phyloP scores from a whole-genome alignment of 257 asterid species.

The Mitragyna speciosa region DNA sequence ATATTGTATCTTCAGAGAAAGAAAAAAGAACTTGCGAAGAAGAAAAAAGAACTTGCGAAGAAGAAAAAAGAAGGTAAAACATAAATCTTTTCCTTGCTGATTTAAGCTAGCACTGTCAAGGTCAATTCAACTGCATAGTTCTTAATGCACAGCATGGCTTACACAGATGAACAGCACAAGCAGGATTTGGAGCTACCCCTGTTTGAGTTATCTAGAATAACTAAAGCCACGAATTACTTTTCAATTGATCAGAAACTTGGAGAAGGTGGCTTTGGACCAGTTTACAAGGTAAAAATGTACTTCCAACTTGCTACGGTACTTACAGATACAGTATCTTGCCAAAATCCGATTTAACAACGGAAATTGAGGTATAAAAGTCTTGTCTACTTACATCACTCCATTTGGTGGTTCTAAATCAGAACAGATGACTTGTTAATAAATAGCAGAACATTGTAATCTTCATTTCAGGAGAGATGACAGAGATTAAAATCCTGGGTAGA shows the following conservation, averaged over 20 bases:
- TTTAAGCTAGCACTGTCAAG: neutral
- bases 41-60: neutral
- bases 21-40: slow-evolving; percentile 5
- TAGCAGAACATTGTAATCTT: too few species aligned
- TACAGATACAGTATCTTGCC: too few species aligned
- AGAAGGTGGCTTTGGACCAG: slow-evolving; percentile 46
- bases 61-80: slow-evolving; percentile 11
- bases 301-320: neutral
- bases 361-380: too few species aligned
- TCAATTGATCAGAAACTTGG: slow-evolving; percentile 33
- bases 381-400: too few species aligned
- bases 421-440: too few species aligned
- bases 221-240: slow-evolving; percentile 34
- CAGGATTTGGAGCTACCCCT: slow-evolving; percentile 27
- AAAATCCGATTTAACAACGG: too few species aligned
- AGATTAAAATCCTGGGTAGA: neutral
- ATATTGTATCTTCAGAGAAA: neutral
- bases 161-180: slow-evolving; percentile 1
- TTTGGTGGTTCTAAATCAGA: too few species aligned
- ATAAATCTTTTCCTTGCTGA: neutral
- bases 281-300: slow-evolving; percentile 31
- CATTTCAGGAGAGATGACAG: neutral
- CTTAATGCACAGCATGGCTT: neutral
- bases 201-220: slow-evolving; percentile 23
- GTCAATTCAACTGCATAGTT: neutral